Evolutionary conservation across 192 early-diverging fungal species (phyloP).

Genomic region (Coemansia guatemalensis): DNA sequence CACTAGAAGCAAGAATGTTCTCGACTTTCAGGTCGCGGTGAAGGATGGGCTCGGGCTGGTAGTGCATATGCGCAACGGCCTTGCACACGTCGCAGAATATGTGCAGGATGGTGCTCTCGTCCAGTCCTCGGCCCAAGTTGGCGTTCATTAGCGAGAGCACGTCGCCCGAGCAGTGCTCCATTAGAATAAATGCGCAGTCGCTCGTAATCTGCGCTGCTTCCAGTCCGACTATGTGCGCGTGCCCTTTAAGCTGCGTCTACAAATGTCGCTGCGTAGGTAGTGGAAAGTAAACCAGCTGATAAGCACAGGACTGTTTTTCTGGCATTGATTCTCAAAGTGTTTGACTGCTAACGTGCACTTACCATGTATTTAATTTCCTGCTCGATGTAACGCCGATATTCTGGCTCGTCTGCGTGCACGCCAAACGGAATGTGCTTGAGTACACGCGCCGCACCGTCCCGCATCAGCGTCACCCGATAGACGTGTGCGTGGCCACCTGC

Average conservation of each 20-base stretch:
- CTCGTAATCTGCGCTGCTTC: slow-evolving; percentile 69
- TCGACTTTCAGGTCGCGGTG: slow-evolving; percentile 90
- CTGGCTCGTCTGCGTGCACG: slow-evolving; percentile 64
- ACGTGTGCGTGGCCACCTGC: slow-evolving; percentile 86
- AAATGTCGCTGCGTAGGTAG: not conserved
- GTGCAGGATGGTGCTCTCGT: slow-evolving; percentile 80
- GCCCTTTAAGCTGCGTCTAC: slow-evolving; percentile 66
- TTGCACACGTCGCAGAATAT: slow-evolving; percentile 86
- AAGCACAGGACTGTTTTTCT: not conserved
- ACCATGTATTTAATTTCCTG: slow-evolving; percentile 78
- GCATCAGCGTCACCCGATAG: slow-evolving; percentile 69
- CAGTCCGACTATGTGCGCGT: slow-evolving; percentile 81
- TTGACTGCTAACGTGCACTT: slow-evolving; percentile 6
- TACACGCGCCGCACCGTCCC: slow-evolving; percentile 60
- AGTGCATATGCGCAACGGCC: slow-evolving; percentile 93
- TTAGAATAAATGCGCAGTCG: slow-evolving; percentile 78
- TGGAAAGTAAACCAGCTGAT: too few species aligned
- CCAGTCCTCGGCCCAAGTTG: slow-evolving; percentile 67
- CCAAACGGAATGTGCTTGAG: slow-evolving; percentile 69
- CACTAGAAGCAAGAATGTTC: slow-evolving; percentile 66
- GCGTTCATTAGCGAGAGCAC: slow-evolving; percentile 79
- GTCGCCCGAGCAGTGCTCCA: slow-evolving; percentile 87
- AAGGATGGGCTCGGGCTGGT: slow-evolving; percentile 72
- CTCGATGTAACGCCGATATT: slow-evolving; percentile 60
- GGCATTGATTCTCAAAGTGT: not conserved